Base-by-base conservation (phyloP, 148 eudicot species). In the Linanthus parryae region DNA sequence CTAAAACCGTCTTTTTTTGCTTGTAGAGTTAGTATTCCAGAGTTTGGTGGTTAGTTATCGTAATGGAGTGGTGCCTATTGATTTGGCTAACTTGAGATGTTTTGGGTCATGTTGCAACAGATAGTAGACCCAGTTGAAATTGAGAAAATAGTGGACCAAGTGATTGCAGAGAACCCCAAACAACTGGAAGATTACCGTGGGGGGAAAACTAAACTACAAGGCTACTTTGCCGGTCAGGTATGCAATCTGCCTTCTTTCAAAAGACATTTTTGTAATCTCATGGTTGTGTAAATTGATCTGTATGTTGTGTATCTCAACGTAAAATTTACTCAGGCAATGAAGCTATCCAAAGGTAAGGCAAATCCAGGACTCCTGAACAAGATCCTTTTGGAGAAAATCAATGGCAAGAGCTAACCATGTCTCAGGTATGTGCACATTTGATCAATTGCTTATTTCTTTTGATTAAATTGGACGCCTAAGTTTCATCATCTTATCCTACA, bases 211-310 rank as follows among this genome's bases (percentile, higher is more conserved):
- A 92, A 82, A 75, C 69, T 88, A 58, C 82, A 92, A 70, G 99
- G 90, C 39, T 92, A 52, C 71, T 92, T 87, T 54, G 96, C 95
- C 2, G 98, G 98, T 58, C 96, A 87, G 88, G 96, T 87, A 70
- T 41, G 46, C 3, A 55, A 37, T 11, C 17, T 14, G 30, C 20
- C 44, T 20, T 31, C 16, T 10, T 20, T 48, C 10, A 17, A 41
- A 21, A 37, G 34, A 13, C 22, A 52, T 50, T 20, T 28, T 33
- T 9, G 14, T 44, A 21, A 0, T 24, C 7, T 6, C 16, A 4
- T 11, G 26, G 9, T 37, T 5, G n/a, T 54, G 16, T 3, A 10
- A 7, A 27, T 37, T 37, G 29, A 28, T 28, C 15, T 30, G 28
- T 8, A n/a, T 37, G 24, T 9, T 15, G 30, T 30, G 19, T 29